phyloP scores from a whole-genome alignment of 495 filamentous ascomycete species.

The Penicillium cataractarum region DNA sequence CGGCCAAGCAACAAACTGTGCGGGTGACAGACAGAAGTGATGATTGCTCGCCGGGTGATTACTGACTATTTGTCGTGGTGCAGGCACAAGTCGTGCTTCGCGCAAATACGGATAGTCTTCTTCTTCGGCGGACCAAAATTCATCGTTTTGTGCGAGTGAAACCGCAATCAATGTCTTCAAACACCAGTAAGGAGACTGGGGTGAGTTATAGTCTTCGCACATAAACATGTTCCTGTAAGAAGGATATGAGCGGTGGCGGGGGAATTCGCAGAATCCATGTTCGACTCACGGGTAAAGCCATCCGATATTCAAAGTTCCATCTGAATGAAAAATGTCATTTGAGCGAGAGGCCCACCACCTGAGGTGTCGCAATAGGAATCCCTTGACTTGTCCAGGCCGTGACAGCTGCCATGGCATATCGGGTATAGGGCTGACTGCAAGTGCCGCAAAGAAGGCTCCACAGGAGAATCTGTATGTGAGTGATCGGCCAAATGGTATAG shows the following conservation, averaged over 20 bases:
- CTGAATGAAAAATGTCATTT: constrained; percentile 47
- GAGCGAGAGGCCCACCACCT: constrained; percentile 77
- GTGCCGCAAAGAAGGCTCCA: constrained; percentile 72
- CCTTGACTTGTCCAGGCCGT: constrained; percentile 65
- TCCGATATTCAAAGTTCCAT: constrained; percentile 71
- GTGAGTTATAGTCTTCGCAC: constrained; percentile 77
- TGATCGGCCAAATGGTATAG: constrained; percentile 70
- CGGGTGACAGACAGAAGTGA: constrained; percentile 20
- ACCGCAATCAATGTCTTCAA: constrained; percentile 72
- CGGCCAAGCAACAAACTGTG: constrained; percentile 39
- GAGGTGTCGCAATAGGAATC: constrained; percentile 69
- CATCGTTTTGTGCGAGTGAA: constrained; percentile 62
- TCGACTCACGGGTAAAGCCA: constrained; percentile 61
- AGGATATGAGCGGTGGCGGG: not conserved
- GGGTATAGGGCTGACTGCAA: constrained; percentile 60
- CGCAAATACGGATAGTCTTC: constrained; percentile 9
- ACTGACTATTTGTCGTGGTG: constrained; percentile 18
- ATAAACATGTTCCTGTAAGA: constrained; percentile 64
- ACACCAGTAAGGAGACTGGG: constrained; percentile 71
- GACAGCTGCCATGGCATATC: constrained; percentile 60
- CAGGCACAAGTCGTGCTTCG: constrained; percentile 7
- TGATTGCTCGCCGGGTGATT: constrained; percentile 15
- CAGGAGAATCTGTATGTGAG: constrained; percentile 79
- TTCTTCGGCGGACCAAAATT: constrained; percentile 66
- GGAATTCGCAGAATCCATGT: too few species aligned